Conservation (phyloP, 805 yeast species). For the Pichia scutulata region DNA sequence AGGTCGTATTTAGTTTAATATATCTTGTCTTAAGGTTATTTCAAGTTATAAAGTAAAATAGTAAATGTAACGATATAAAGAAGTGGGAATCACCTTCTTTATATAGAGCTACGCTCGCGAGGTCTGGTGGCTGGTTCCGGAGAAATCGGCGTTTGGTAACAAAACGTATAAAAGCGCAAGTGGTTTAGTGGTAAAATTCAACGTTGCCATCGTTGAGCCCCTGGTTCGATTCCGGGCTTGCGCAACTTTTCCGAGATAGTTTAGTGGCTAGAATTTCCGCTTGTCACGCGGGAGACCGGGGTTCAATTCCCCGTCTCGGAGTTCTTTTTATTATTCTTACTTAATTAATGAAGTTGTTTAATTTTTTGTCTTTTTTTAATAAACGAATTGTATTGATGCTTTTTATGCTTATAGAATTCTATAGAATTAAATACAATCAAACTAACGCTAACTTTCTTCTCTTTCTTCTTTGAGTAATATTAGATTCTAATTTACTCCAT, state of each 20-base stretch:
- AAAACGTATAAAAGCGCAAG: slow-evolving; percentile 7
- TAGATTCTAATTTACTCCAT: slow-evolving; percentile 25
- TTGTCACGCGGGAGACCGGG: slow-evolving; percentile 39
- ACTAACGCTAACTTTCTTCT: slow-evolving; percentile 18
- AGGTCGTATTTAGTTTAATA: too few relatives aligned
- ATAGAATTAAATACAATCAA: background rate
- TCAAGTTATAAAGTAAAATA: too few relatives aligned
- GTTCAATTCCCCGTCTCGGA: slow-evolving; percentile 38
- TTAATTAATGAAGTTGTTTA: too few relatives aligned
- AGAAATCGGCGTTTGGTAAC: too few relatives aligned
- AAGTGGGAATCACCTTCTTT: too few relatives aligned
- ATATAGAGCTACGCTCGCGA: too few relatives aligned
- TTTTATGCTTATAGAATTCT: background rate
- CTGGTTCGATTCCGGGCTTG: slow-evolving; percentile 25
- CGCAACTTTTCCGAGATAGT: slow-evolving; percentile 31
- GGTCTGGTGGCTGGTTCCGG: too few relatives aligned
- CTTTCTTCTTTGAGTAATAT: slow-evolving; percentile 22
- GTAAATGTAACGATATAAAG: too few relatives aligned
- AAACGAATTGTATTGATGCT: too few relatives aligned
- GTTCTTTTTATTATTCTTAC: too few relatives aligned
- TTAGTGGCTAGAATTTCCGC: slow-evolving; percentile 37
- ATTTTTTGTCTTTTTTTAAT: too few relatives aligned
- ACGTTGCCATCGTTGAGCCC: slow-evolving; percentile 24
- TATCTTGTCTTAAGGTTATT: too few relatives aligned
- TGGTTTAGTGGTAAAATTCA: slow-evolving; percentile 14